Evolutionary conservation across 495 filamentous ascomycete species (phyloP).

Genomic region (Xylaria curta): DNA sequence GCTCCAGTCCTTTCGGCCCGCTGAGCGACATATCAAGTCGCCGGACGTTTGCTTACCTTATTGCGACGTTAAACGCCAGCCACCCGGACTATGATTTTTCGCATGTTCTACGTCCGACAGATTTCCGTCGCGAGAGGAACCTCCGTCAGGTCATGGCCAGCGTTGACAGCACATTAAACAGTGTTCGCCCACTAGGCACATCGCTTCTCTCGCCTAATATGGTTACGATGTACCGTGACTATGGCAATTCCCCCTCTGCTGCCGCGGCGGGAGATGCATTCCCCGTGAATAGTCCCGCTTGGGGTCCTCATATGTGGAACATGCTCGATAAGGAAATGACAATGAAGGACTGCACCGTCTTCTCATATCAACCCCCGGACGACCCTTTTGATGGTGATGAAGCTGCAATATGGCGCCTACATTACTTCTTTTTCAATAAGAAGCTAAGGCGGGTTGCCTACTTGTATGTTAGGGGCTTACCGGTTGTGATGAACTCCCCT

Average conservation of each 20-base stretch:
- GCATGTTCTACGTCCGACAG: slow-evolving; percentile 81
- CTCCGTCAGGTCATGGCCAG: slow-evolving; percentile 79
- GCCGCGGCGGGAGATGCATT: slow-evolving; percentile 35
- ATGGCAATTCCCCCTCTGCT: slow-evolving; percentile 40
- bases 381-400: slow-evolving; percentile 88
- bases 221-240: slow-evolving; percentile 33
- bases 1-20: slow-evolving; percentile 88
- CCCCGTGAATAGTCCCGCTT: slow-evolving; percentile 54
- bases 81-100: slow-evolving; percentile 99
- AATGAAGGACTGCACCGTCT: slow-evolving; percentile 81
- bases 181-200: slow-evolving; percentile 69
- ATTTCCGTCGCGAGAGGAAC: slow-evolving; percentile 82
- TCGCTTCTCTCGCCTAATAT: slow-evolving; percentile 35
- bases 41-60: slow-evolving; percentile 92
- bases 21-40: slow-evolving; percentile 86
- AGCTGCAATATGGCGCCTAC: slow-evolving; percentile 89
- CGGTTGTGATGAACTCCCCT: slow-evolving; percentile 78
- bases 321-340: slow-evolving; percentile 91
- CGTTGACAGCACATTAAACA: slow-evolving; percentile 84
- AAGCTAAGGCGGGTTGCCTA: slow-evolving; percentile 92
- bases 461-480: slow-evolving; percentile 84
- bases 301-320: slow-evolving; percentile 89
- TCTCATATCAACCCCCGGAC: slow-evolving; percentile 84
- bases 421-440: slow-evolving; percentile 99
- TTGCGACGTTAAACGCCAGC: slow-evolving; percentile 95